Conservation (phyloP, 2,329 filamentous ascomycete genomes). For the Peltaster fructicola region DNA sequence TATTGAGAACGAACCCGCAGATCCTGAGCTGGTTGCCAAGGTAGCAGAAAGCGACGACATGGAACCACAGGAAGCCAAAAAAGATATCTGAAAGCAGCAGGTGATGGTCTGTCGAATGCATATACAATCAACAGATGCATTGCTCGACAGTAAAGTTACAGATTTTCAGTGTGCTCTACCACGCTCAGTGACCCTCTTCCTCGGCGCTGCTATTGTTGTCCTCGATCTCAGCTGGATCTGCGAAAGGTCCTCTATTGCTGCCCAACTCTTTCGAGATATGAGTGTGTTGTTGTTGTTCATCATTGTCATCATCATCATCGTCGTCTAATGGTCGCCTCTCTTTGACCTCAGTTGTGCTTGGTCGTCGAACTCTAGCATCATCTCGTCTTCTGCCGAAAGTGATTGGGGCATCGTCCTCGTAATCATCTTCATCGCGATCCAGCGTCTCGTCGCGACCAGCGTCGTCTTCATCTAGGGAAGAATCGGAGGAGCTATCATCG, state of each 20-base stretch:
- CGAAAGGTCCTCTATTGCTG: slow-evolving; percentile 8
- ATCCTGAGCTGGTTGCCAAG: too few relatives aligned
- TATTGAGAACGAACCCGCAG: too few relatives aligned
- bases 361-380: slow-evolving; percentile 11
- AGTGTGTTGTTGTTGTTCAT: slow-evolving; percentile 2
- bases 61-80: too few relatives aligned
- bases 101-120: too few relatives aligned
- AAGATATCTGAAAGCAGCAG: too few relatives aligned
- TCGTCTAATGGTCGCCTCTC: slow-evolving; percentile 15
- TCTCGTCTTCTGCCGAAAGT: slow-evolving; percentile 5
- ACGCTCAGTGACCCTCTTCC: too few relatives aligned
- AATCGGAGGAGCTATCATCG: slow-evolving; percentile 21
- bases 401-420: slow-evolving; percentile 29
- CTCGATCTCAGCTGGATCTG: slow-evolving; percentile 5
- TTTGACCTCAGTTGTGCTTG: slow-evolving; percentile 20
- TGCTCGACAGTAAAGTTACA: too few relatives aligned
- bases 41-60: too few relatives aligned
- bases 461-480: slow-evolving; percentile 33
- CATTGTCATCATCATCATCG: slow-evolving; percentile 15
- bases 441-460: slow-evolving; percentile 19
- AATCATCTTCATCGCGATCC: slow-evolving; percentile 21
- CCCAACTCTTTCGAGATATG: not conserved
- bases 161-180: too few relatives aligned
- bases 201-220: slow-evolving; percentile 1
- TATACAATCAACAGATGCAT: too few relatives aligned